Percentiles rank a stretch among this genome's conserved stretches.
Evolutionary conservation across 1,139 yeast species (phyloP).

Genomic region (Debaryomyces psychrophilus): DNA sequence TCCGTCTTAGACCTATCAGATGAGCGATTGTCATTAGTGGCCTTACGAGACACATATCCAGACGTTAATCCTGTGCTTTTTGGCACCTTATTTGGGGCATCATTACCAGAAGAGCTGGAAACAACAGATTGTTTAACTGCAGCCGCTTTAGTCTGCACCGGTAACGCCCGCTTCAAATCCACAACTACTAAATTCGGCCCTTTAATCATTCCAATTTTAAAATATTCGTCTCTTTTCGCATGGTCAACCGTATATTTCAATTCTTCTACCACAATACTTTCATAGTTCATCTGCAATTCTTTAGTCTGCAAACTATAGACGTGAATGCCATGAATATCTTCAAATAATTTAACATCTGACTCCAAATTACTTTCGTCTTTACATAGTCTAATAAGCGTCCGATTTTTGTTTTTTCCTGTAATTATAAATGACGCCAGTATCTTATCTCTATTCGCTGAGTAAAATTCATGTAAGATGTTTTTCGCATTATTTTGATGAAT

Average conservation of each 20-base stretch:
- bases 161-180: not conserved
- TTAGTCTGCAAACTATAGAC: conserved; percentile 33
- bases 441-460: conserved; percentile 32
- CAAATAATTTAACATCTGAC: conserved; percentile 22
- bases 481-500: conserved; percentile 38
- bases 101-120: not conserved
- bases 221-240: conserved; percentile 24
- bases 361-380: conserved; percentile 24
- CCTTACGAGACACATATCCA: conserved; percentile 33
- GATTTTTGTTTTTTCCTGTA: conserved; percentile 28
- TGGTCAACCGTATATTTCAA: conserved; percentile 24
- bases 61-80: conserved; percentile 27
- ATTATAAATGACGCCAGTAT: conserved; percentile 39
- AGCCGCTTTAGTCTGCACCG: not conserved
- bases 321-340: conserved; percentile 30
- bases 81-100: conserved; percentile 13
- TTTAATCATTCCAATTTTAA: conserved; percentile 35
- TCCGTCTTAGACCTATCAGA: conserved; percentile 17
- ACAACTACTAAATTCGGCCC: conserved; percentile 34
- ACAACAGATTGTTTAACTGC: conserved; percentile 1
- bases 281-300: conserved; percentile 20
- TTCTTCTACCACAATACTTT: conserved; percentile 37
- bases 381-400: conserved; percentile 25
- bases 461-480: conserved; percentile 33
- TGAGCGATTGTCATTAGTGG: conserved; percentile 14